phyloP scores from a whole-genome alignment of 2,329 filamentous ascomycete species.

The Rhynchosporium graminicola region DNA sequence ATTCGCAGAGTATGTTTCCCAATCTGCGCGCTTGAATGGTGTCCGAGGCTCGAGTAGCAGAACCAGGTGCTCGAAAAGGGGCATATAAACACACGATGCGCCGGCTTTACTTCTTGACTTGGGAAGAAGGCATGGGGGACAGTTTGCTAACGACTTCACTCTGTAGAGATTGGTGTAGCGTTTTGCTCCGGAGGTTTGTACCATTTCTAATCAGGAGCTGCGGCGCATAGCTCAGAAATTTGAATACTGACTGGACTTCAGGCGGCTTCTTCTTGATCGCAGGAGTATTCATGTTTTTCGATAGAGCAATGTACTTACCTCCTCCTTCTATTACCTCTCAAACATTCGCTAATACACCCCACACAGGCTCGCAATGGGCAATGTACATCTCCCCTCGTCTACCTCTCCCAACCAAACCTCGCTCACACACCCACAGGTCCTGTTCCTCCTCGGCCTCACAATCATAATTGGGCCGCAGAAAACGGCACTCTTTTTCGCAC shows the following conservation, averaged over 20 bases:
- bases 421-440: slow-evolving; percentile 62
- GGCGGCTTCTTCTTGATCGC: slow-evolving; percentile 93
- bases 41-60: neutral
- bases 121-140: neutral
- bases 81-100: slow-evolving; percentile 23
- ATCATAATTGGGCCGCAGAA: slow-evolving; percentile 93
- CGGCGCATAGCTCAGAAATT: slow-evolving; percentile 19
- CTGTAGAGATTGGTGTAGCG: slow-evolving; percentile 91
- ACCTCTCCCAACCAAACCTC: slow-evolving; percentile 19
- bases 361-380: slow-evolving; percentile 91
- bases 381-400: slow-evolving; percentile 44
- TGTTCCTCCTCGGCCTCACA: slow-evolving; percentile 94
- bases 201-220: slow-evolving; percentile 22
- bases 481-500: slow-evolving; percentile 90
- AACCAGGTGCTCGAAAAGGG: slow-evolving; percentile 1
- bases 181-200: slow-evolving; percentile 96
- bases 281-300: slow-evolving; percentile 96
- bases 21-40: neutral
- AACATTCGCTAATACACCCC: slow-evolving; percentile 12
- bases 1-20: slow-evolving; percentile 79
- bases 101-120: slow-evolving; percentile 24
- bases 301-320: slow-evolving; percentile 79
- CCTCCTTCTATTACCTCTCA: slow-evolving; percentile 13
- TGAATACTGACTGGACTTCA: slow-evolving; percentile 43
- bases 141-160: slow-evolving; percentile 35